Evolutionary conservation across 129 eudicot species (phyloP).

Genomic region (Chrysanthemum seticuspe): DNA sequence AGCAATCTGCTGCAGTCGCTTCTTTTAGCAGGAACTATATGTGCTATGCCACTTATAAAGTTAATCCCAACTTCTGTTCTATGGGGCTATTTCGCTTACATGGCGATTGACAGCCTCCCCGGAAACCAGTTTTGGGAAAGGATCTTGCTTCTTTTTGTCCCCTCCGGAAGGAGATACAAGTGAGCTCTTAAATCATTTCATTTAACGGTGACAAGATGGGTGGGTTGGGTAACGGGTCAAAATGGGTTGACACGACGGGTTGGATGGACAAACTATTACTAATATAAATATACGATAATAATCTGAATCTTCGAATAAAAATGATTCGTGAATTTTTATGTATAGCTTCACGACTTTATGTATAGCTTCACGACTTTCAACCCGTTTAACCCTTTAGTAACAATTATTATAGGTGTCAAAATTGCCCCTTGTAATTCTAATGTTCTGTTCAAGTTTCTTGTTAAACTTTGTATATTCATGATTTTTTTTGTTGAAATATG

Average conservation of each 20-base stretch:
- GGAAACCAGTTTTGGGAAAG: conserved; percentile 91
- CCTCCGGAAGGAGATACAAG: conserved; percentile 66
- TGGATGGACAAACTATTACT: background rate
- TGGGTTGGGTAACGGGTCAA: background rate
- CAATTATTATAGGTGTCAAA: no score
- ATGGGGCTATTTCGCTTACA: conserved; percentile 85
- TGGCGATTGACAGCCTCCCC: conserved; percentile 90
- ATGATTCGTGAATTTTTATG: no score
- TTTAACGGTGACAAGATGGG: background rate
- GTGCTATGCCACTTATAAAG: conserved; percentile 54
- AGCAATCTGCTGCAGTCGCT: conserved; percentile 75
- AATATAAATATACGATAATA: no score
- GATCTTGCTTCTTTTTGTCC: conserved; percentile 52
- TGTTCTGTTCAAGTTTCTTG: background rate
- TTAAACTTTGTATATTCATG: background rate
- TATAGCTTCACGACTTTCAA: no score
- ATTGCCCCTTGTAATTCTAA: no score
- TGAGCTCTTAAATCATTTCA: conserved; percentile 26
- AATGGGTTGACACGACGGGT: background rate
- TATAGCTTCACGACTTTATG: no score
- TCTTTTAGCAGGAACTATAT: conserved; percentile 54
- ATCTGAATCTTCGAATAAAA: background rate
- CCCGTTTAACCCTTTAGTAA: no score
- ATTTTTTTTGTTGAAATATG: background rate
- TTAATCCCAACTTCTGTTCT: conserved; percentile 57